Base-by-base conservation (phyloP, 208 protist genomes). In the Crithidia expoeki region DNA sequence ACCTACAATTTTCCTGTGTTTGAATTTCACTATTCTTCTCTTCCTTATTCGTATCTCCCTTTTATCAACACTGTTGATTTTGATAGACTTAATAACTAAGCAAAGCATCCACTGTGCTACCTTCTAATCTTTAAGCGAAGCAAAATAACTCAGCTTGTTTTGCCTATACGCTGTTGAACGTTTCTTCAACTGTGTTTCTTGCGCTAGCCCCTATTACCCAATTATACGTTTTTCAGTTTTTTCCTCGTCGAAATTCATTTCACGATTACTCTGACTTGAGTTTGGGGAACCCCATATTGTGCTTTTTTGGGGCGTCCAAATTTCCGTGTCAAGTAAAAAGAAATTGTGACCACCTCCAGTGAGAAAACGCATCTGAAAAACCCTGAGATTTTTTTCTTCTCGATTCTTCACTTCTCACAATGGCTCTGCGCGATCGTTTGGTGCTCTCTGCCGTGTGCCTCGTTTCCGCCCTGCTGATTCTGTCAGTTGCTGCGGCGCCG, bases 401-500 rank as follows among this genome's bases (percentile, higher is more conserved):
- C n/a, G n/a, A n/a, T n/a, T n/a, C n/a, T n/a, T n/a, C n/a, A n/a
- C 23, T 55, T 32, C 4, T 52, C 28, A 34, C 25, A 57, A 74
- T 74, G 68, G 62, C 49, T 19, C 21, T 33, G 14, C 57, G 38
- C 19, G 53, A 70, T 27, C 66, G 46, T 47, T 21, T 76, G 38
- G n/a, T 59, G 5, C 34, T 76, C 4, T 6, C 59, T 60, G 62
- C 62, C 14, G 62, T 70, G 70, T 76, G 70, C 70, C 60, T 76
- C 21, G 55, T 76, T 14, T 68, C 70, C 2, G 56, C 55, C 1
- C 38, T 73, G 25, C 59, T 83, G 6, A 46, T 78, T 32, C 21
- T 77, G n/a, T 56, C 69, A 25, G 84, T 72, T 1, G 44, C 47
- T 23, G 85, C 86, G 5, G 83, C 81, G 14, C 73, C 87, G 12